Evolutionary conservation across 2,329 filamentous ascomycete species (phyloP), one percentile per base, ranked within the genome.

Genomic region (Alternaria infectoria): DNA sequence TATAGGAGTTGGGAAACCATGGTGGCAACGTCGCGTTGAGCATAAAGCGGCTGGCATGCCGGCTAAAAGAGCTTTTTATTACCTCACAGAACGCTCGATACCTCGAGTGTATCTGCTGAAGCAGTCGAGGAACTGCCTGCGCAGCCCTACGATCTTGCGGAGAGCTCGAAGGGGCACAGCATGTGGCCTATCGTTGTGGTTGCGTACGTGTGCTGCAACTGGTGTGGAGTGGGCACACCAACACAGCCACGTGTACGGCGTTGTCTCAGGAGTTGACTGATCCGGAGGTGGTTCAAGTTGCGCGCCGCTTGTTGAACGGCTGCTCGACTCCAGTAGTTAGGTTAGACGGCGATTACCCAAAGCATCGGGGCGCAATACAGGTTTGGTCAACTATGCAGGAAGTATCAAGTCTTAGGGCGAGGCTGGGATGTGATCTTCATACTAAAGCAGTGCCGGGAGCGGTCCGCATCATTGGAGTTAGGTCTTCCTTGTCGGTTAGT

Each of bases 361-460:
- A 23, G 12, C 45, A 12, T 7, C 23, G 45, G 30, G 23, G 9
- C 46, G 55, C 30, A 58, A 57, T 40, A n/a, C 43, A 25, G 43
- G 11, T 15, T 51, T 10, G 11, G 19, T 32, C 12, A 43, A 17
- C 23, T 23, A 45, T 13, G 43, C 26, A 47, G n/a, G 46, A 11
- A 52, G 49, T 25, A 52, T 7, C 36, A 4, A 28, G 15, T 19
- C 25, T 30, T 13, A 11, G n/a, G 10, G 21, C 46, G 32, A 51
- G 8, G n/a, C 45, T 30, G 30, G 23, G 50, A 50, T 46, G 23
- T 28, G 55, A 50, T 56, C 44, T 32, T 1, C 9, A 13, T 13
- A 46, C 55, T 44, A 58, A 50, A 40, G 7, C 55, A 51, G 55
- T 58, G 30, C 13, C 30, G 45, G 55, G 46, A 58, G 55, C 55